These are phyloP conservation scores for Luzula sylvatica DNA, from an alignment of 176 grass and related monocot genomes.

Conservation along the genomic window DNA sequence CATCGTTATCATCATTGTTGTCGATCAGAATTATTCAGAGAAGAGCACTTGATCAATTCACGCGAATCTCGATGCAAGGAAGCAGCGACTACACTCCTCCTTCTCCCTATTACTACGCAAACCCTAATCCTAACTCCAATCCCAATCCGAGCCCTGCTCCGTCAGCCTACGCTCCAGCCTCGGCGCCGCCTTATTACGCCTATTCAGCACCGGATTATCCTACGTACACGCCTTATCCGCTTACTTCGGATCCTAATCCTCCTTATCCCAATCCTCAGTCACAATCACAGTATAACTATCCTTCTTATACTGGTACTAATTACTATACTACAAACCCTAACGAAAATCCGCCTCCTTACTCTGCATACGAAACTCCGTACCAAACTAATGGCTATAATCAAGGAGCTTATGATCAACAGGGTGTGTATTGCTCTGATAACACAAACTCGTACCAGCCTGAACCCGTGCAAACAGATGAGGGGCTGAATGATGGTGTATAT, in stretches of 20 bases:
- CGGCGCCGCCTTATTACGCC: conserved; percentile 58
- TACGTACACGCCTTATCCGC: conserved; percentile 25
- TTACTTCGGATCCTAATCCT: conserved; percentile 25
- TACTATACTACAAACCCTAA: conserved; percentile 17
- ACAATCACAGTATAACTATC: conserved; percentile 35
- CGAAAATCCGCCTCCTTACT: conserved; percentile 18
- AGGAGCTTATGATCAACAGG: conserved; percentile 28
- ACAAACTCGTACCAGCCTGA: conserved; percentile 16
- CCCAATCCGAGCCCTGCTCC: conserved; percentile 26
- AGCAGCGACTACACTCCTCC: conserved; percentile 7
- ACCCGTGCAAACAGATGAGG: conserved; percentile 22
- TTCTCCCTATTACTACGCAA: conserved; percentile 12
- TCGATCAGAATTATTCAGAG: too few species aligned
- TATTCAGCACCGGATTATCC: conserved; percentile 28
- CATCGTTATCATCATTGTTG: too few species aligned
- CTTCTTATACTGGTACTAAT: conserved; percentile 26
- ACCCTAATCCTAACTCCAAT: conserved; percentile 19
- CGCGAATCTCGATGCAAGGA: conserved; percentile 6
- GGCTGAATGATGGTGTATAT: conserved; percentile 57
- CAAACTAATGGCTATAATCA: conserved; percentile 29
- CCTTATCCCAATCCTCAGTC: conserved; percentile 37
- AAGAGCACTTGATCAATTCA: not conserved
- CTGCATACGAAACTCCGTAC: conserved; percentile 49
- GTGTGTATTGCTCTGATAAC: conserved; percentile 12
- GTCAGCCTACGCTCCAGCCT: conserved; percentile 48